phyloP scores from a whole-genome alignment of 305 asterid genomes.

The Fraxinus albicans region DNA sequence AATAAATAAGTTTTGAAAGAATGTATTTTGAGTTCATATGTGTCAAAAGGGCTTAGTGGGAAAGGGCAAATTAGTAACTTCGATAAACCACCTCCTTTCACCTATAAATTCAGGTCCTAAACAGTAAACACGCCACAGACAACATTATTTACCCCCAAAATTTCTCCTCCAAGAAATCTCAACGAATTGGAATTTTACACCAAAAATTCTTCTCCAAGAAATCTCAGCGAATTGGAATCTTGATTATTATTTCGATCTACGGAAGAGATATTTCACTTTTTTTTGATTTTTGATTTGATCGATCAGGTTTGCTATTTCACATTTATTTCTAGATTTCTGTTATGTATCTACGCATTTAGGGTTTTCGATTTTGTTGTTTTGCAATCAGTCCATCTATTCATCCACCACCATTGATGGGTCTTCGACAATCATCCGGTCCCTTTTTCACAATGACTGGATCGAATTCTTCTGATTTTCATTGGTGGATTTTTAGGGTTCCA shows the following conservation, averaged over 20 bases:
- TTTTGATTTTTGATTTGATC: not conserved
- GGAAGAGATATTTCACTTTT: not conserved
- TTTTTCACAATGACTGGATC: not conserved
- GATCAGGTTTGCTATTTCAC: not conserved
- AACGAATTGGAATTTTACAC: too few relatives aligned
- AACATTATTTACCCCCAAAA: not conserved
- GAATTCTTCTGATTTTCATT: constrained; percentile 13
- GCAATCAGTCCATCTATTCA: constrained; percentile 9
- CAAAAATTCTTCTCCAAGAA: too few relatives aligned
- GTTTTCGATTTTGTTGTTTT: not conserved
- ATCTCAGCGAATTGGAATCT: not conserved
- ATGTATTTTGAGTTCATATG: too few relatives aligned
- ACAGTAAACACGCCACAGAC: not conserved
- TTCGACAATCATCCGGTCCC: constrained; percentile 15
- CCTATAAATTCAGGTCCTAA: not conserved
- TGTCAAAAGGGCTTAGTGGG: too few relatives aligned
- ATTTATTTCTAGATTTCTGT: not conserved
- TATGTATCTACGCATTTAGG: not conserved
- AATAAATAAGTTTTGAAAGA: too few relatives aligned
- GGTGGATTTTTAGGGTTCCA: not conserved
- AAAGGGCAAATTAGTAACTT: not conserved
- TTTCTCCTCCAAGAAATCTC: not conserved
- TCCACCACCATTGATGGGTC: constrained; percentile 10
- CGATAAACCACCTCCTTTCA: not conserved
- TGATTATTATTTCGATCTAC: not conserved